Evolutionary conservation across 2,329 filamentous ascomycete genomes (phyloP).

Genomic region (Xylariaceae sp.): DNA sequence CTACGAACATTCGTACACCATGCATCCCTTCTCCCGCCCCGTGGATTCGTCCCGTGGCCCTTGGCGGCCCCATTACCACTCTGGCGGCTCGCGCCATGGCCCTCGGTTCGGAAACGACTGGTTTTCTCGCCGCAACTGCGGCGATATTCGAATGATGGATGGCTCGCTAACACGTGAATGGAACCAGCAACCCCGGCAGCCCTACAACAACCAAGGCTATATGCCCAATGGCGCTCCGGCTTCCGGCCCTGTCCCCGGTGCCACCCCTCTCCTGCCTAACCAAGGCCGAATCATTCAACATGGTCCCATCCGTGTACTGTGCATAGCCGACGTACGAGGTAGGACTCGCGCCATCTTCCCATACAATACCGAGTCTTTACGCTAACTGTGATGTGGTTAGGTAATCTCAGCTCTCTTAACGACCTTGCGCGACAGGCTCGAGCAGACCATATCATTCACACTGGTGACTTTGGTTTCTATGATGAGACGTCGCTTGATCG

Average conservation of each 20-base stretch:
- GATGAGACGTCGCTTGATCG: constrained; percentile 92
- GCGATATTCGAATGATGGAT: constrained; percentile 19
- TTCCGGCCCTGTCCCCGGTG: constrained; percentile 49
- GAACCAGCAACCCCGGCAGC: constrained; percentile 35
- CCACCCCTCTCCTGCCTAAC: constrained; percentile 61
- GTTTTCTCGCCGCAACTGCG: constrained; percentile 9
- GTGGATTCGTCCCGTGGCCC: background rate
- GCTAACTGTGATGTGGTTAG: constrained; percentile 43
- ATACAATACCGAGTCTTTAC: constrained; percentile 6
- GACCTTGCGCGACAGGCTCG: constrained; percentile 91
- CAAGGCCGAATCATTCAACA: constrained; percentile 62
- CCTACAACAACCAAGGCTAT: constrained; percentile 51
- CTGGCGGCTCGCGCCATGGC: background rate
- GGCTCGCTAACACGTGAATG: constrained; percentile 16
- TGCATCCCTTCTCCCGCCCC: constrained; percentile 9
- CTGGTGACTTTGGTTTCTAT: constrained; percentile 98
- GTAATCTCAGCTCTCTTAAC: constrained; percentile 91
- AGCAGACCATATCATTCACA: constrained; percentile 97
- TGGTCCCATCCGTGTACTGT: constrained; percentile 61
- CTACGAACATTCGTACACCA: background rate
- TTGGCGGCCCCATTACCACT: background rate
- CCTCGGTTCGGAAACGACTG: background rate
- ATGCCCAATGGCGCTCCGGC: constrained; percentile 57
- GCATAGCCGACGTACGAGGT: constrained; percentile 70
- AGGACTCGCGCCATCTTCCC: constrained; percentile 24